Conservation (phyloP, 108 stramenopile genomes). For the Nitzschia palea region DNA sequence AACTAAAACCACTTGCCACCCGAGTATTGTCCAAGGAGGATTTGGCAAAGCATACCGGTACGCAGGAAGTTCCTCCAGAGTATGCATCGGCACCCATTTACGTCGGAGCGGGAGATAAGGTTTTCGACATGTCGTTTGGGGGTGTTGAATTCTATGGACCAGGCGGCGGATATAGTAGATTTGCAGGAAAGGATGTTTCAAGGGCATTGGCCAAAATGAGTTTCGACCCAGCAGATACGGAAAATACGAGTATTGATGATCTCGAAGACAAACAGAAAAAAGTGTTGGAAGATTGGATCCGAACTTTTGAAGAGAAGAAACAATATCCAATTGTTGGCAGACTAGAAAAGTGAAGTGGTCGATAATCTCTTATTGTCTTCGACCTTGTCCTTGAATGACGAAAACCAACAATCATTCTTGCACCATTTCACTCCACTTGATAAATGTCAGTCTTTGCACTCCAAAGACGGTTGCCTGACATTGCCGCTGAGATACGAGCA, state of each 20-base stretch:
- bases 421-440: too few species aligned
- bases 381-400: too few species aligned
- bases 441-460: too few species aligned
- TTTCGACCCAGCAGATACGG: conserved; percentile 87
- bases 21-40: conserved; percentile 72
- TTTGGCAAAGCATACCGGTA: conserved; percentile 59
- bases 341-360: conserved; percentile 45
- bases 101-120: conserved; percentile 75
- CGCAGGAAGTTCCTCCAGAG: conserved; percentile 58
- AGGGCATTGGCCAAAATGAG: conserved; percentile 97
- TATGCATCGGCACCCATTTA: conserved; percentile 85
- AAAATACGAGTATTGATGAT: conserved; percentile 68
- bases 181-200: conserved; percentile 95
- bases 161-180: conserved; percentile 85
- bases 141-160: conserved; percentile 81
- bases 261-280: conserved; percentile 82
- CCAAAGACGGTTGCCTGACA: too few species aligned
- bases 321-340: conserved; percentile 93
- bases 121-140: conserved; percentile 96
- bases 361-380: neutral
- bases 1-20: conserved; percentile 45
- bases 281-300: conserved; percentile 92
- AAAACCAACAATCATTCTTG: neutral
- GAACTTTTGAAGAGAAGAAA: conserved; percentile 88
- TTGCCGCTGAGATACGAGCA: too few species aligned